These are phyloP conservation scores for Chenopodium formosanum DNA, from an alignment of 148 eudicot species.

Conservation along the genomic window DNA sequence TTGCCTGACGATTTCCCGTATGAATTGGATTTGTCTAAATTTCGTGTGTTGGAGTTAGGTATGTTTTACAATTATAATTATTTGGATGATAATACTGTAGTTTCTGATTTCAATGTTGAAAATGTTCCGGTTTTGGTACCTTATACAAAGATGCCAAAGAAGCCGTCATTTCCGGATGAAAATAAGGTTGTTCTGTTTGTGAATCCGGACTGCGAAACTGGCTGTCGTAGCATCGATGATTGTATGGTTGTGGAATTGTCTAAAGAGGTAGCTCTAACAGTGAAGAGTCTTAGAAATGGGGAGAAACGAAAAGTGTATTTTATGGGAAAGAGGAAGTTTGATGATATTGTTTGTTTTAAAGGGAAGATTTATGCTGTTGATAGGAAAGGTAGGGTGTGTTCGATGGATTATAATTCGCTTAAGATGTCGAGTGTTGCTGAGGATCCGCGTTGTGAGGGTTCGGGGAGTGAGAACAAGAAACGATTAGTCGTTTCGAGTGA, in stretches of 20 bases:
- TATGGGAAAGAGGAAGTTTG: not conserved
- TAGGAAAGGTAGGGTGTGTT: constrained; percentile 14
- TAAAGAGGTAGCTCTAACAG: not conserved
- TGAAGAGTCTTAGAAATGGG: not conserved
- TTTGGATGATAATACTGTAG: not conserved
- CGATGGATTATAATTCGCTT: not conserved
- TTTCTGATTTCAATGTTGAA: not conserved
- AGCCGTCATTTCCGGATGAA: not conserved
- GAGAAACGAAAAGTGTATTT: not conserved
- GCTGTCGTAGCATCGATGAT: not conserved
- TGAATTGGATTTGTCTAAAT: not conserved
- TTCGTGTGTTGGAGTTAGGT: not conserved
- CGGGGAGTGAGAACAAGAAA: constrained; percentile 11
- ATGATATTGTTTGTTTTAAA: constrained; percentile 14
- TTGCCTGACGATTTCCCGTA: not conserved
- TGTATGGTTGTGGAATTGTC: not conserved
- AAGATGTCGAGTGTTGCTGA: not conserved
- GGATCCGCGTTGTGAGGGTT: constrained; percentile 3
- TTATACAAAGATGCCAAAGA: too few relatives aligned
- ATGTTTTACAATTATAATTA: not conserved
- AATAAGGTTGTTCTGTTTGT: constrained; percentile 13
- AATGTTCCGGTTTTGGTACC: not conserved
- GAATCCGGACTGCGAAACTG: not conserved
- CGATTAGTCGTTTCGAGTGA: constrained; percentile 11
- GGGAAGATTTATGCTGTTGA: constrained; percentile 13